Conservation (phyloP, 1,139 yeast genomes). For the Yamadazyma trypodendri region DNA sequence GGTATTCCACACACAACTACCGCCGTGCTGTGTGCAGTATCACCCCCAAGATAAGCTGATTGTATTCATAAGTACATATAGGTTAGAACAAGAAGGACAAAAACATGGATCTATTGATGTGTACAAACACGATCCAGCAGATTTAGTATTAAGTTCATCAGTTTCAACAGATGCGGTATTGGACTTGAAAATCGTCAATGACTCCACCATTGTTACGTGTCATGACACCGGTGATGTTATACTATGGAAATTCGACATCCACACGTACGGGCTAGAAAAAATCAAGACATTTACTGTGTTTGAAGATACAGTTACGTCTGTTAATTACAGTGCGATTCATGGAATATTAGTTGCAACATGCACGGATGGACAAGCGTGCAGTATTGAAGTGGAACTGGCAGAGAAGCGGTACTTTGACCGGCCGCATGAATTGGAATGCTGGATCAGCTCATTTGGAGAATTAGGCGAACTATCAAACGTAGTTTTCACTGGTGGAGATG, state of each 20-base stretch:
- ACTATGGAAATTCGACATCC: constrained; percentile 52
- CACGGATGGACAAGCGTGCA: constrained; percentile 55
- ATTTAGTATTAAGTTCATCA: constrained; percentile 10
- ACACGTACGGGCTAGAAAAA: constrained; percentile 12
- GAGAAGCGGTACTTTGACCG: constrained; percentile 19
- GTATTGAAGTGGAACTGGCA: constrained; percentile 26
- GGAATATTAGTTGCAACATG: constrained; percentile 47
- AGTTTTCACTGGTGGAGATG: constrained; percentile 91
- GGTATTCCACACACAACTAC: constrained; percentile 48
- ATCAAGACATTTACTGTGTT: constrained; percentile 8
- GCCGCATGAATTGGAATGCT: constrained; percentile 73
- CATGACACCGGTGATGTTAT: constrained; percentile 79
- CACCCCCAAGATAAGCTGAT: constrained; percentile 50
- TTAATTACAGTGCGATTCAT: constrained; percentile 54
- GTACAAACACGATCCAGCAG: constrained; percentile 29
- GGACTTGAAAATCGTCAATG: constrained; percentile 68
- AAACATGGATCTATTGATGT: constrained; percentile 78
- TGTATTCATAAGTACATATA: constrained; percentile 75
- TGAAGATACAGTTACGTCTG: constrained; percentile 52
- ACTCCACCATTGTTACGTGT: constrained; percentile 52
- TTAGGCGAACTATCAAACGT: constrained; percentile 52
- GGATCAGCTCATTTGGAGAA: constrained; percentile 82
- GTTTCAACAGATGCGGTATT: constrained; percentile 52
- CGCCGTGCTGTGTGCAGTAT: constrained; percentile 79
- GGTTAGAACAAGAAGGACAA: constrained; percentile 55